Base-by-base conservation (phyloP, 495 filamentous ascomycete species). In the Cryomyces minteri region DNA sequence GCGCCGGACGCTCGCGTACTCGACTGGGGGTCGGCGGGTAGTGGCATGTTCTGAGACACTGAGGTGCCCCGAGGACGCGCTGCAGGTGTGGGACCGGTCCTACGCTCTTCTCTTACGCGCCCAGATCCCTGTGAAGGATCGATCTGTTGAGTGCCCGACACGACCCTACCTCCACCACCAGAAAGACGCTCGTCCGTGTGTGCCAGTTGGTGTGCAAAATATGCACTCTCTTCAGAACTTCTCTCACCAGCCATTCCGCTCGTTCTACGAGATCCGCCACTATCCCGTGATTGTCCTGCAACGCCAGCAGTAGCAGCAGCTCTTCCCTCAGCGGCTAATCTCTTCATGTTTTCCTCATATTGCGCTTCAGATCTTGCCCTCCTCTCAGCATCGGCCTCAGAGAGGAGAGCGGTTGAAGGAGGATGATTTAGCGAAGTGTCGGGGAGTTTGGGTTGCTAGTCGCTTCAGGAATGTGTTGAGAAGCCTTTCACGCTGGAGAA, bases 261-360 rank as follows among this genome's bases (percentile, higher is more conserved):
- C 43, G 33, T 10, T 42, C 53, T 31, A 39, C 30, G 9, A 33
- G 29, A 45, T 12, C 43, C 37, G 5, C 38, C 39, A 10, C 40
- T 43, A 29, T 48, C 37, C 31, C 49, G 50, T 14, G 51, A 44
- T 33, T 48, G 42, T 39, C 50, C 47, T 50, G 54, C 56, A 51
- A 48, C 57, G 53, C 56, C 54, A 52, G 46, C 51, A 54, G 52
- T 51, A 52, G 54, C 54, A 45, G 54, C 53, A 39, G 52, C 55
- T 50, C 61, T 49, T 37, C 58, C 45, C 46, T 62, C 61, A n/a
- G 58, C 57, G 44, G 55, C 62, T 25, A 25, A 25, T 25, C 18
- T 25, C 43, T 48, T 56, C 42, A 59, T 57, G 31, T 55, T 41
- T 32, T 58, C 55, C 43, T 63, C 60, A n/a, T 43, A 47, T 34